Evolutionary conservation across 306 rosid genomes (phyloP).

Genomic region (Spatholobus suberectus): DNA sequence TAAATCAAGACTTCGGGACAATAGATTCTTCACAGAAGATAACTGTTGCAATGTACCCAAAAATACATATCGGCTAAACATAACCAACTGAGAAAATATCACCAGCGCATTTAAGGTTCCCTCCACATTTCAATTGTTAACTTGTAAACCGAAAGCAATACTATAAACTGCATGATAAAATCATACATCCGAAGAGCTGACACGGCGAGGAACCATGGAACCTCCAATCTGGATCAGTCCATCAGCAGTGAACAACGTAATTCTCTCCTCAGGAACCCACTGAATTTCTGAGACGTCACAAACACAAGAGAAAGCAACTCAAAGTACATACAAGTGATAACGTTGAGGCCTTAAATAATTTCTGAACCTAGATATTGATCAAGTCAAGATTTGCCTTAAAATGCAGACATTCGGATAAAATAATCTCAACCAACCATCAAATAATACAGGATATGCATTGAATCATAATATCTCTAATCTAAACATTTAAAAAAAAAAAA

Average conservation of each 20-base stretch:
- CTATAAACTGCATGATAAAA: neutral
- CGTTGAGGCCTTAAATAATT: neutral
- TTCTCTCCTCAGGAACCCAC: slow-evolving; percentile 82
- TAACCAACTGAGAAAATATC: neutral
- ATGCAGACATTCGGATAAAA: neutral
- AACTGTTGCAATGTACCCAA: too few relatives aligned
- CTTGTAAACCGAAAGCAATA: slow-evolving; percentile 7
- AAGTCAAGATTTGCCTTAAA: slow-evolving; percentile 1
- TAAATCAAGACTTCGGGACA: neutral
- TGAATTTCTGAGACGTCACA: slow-evolving; percentile 72
- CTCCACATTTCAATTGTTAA: neutral
- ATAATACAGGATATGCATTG: neutral
- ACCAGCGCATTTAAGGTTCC: neutral
- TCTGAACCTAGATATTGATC: neutral
- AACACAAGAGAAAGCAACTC: slow-evolving; percentile 22
- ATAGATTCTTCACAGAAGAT: too few relatives aligned
- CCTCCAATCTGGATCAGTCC: slow-evolving; percentile 96
- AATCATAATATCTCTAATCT: neutral
- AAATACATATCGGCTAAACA: neutral
- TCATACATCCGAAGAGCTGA: slow-evolving; percentile 71
- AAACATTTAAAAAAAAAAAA: neutral
- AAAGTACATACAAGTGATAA: neutral
- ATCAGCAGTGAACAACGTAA: slow-evolving; percentile 90
- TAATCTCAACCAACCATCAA: neutral
- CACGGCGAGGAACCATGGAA: slow-evolving; percentile 74